These are phyloP conservation scores for Monilinia laxa DNA, from an alignment of 2,329 filamentous ascomycete genomes.

Conservation along the genomic window DNA sequence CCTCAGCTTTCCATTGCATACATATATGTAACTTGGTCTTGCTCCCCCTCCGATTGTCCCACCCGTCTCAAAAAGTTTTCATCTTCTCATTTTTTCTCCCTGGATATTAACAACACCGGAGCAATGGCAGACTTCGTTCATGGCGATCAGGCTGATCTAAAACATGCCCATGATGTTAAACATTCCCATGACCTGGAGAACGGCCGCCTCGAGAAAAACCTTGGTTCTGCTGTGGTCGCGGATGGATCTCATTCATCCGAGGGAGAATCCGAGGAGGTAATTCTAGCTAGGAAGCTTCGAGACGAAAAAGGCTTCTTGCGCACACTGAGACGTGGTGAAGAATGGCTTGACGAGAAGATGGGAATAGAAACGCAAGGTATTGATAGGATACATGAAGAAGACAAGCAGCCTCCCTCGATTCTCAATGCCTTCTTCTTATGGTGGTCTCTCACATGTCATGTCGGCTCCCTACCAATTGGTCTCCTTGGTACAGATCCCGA, in stretches of 20 bases:
- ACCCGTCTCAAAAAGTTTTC: constrained; percentile 13
- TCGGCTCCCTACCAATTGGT: constrained; percentile 43
- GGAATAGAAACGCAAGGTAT: constrained; percentile 50
- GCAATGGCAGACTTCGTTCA: constrained; percentile 34
- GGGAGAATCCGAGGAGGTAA: constrained; percentile 28
- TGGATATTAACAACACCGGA: background rate
- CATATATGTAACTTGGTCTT: constrained; percentile 23
- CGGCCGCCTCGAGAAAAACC: constrained; percentile 28
- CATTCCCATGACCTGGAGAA: constrained; percentile 32
- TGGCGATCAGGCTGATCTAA: constrained; percentile 34
- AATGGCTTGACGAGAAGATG: constrained; percentile 46
- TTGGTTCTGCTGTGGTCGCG: constrained; percentile 14
- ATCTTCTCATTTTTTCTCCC: constrained; percentile 1
- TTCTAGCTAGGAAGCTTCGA: constrained; percentile 34
- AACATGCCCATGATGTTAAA: constrained; percentile 30
- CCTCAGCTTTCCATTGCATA: constrained; percentile 21
- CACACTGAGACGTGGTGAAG: constrained; percentile 42
- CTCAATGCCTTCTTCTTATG: constrained; percentile 47
- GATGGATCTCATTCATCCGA: constrained; percentile 14
- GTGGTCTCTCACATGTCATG: constrained; percentile 47
- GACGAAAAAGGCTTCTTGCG: constrained; percentile 30
- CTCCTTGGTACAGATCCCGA: constrained; percentile 47
- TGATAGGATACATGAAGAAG: constrained; percentile 47
- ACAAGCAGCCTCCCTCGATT: constrained; percentile 45
- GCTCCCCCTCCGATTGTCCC: constrained; percentile 14